Evolutionary conservation across 495 filamentous ascomycete species (phyloP).

Genomic region (Penicillium fimorum): DNA sequence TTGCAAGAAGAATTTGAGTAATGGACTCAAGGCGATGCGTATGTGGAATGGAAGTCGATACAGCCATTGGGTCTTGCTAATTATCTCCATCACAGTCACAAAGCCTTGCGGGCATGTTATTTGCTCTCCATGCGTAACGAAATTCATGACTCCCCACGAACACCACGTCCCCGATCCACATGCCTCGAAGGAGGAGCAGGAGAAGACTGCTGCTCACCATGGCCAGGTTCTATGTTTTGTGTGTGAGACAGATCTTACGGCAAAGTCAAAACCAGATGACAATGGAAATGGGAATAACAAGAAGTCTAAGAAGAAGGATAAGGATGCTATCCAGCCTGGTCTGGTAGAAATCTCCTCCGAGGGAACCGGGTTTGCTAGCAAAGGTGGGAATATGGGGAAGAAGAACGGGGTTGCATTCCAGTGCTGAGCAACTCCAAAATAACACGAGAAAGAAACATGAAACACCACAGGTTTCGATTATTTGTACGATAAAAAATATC

Average conservation of each 20-base stretch:
- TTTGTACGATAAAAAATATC: conserved; percentile 13
- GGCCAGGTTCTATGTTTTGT: conserved; percentile 73
- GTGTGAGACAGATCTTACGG: conserved; percentile 73
- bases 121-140: conserved; percentile 81
- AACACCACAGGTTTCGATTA: neutral
- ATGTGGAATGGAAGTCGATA: conserved; percentile 23
- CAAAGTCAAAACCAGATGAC: conserved; percentile 14
- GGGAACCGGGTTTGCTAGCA: conserved; percentile 89
- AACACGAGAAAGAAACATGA: neutral
- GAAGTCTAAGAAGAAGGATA: conserved; percentile 48
- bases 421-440: conserved; percentile 51
- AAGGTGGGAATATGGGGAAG: conserved; percentile 77
- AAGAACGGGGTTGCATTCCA: conserved; percentile 82
- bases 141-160: conserved; percentile 73
- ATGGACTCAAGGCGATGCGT: conserved; percentile 77
- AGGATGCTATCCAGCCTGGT: conserved; percentile 62
- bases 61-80: neutral
- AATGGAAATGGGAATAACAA: conserved; percentile 27
- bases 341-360: conserved; percentile 82
- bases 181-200: conserved; percentile 52
- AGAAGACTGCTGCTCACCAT: conserved; percentile 35
- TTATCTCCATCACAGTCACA: conserved; percentile 50
- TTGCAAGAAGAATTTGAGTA: conserved; percentile 81
- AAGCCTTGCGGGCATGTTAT: conserved; percentile 94
- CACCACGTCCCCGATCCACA: conserved; percentile 59